These are phyloP conservation scores for Erigeron canadensis DNA, from an alignment of 129 eudicot genomes.

Conservation along the genomic window DNA sequence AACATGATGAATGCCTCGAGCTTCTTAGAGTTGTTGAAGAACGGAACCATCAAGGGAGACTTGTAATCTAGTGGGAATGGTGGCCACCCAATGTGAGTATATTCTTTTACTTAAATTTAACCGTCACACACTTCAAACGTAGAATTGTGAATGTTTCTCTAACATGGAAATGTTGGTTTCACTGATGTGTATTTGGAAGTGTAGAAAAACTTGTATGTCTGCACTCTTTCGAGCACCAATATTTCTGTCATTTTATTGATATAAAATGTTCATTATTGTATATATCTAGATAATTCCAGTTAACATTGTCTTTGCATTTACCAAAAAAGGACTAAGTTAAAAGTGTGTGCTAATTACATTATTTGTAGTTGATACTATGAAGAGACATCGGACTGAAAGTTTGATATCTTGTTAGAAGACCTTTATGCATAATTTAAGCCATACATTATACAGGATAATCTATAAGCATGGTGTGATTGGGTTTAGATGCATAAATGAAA, in stretches of 20 bases:
- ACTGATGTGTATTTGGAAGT: too few species aligned
- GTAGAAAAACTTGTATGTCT: too few species aligned
- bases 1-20: conserved; percentile 31
- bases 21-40: conserved; percentile 34
- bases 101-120: background rate
- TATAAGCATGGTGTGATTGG: background rate
- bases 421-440: background rate
- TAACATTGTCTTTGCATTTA: too few species aligned
- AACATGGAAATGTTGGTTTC: background rate
- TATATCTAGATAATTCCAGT: too few species aligned
- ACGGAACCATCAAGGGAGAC: conserved; percentile 30
- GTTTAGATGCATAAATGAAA: background rate
- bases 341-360: too few species aligned
- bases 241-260: too few species aligned
- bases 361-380: too few species aligned
- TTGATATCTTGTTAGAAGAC: too few species aligned
- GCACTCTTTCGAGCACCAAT: too few species aligned
- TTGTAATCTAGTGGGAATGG: conserved; percentile 25
- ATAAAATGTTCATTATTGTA: too few species aligned
- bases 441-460: background rate
- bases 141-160: background rate
- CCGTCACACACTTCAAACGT: background rate
- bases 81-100: background rate
- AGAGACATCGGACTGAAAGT: too few species aligned
- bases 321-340: too few species aligned